Evolutionary conservation across 331 rosid species (phyloP).

Genomic region (Cydonia oblonga): DNA sequence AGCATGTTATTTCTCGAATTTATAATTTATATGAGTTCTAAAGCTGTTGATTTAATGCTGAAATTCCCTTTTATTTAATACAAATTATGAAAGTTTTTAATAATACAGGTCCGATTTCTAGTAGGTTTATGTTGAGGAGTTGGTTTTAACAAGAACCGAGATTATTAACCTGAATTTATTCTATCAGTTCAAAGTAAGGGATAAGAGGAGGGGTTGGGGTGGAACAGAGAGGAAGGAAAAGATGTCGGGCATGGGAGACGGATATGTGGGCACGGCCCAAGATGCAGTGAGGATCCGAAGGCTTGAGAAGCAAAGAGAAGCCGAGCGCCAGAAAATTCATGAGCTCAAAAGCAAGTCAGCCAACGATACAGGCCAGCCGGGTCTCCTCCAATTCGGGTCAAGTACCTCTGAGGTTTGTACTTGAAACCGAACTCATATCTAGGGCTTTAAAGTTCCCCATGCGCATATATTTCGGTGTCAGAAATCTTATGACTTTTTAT

Average conservation of each 20-base stretch:
- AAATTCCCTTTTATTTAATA: not conserved
- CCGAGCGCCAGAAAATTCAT: conserved; percentile 89
- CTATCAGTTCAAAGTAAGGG: not conserved
- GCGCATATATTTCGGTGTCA: not conserved
- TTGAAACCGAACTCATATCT: not conserved
- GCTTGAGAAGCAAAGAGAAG: conserved; percentile 95
- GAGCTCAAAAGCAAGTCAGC: conserved; percentile 91
- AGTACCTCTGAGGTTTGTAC: conserved; percentile 71
- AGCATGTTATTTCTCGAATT: not conserved
- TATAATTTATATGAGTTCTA: not conserved
- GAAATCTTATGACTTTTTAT: no score
- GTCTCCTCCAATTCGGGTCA: conserved; percentile 95
- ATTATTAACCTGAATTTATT: not conserved
- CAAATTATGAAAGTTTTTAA: not conserved
- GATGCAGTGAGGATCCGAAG: conserved; percentile 89
- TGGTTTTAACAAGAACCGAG: not conserved
- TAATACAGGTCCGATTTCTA: not conserved
- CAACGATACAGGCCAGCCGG: conserved; percentile 65
- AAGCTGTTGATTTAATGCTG: not conserved
- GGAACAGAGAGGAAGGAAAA: not conserved
- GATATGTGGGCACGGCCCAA: conserved; percentile 97
- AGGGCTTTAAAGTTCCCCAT: not conserved
- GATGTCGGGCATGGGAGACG: conserved; percentile 99
- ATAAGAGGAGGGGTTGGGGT: not conserved
- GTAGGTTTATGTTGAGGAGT: not conserved